A percentile compares a stretch with the other conserved stretches of the same genome.
phyloP scores from a whole-genome alignment of 2,329 filamentous ascomycete species.

The Podosphaera xanthii region DNA sequence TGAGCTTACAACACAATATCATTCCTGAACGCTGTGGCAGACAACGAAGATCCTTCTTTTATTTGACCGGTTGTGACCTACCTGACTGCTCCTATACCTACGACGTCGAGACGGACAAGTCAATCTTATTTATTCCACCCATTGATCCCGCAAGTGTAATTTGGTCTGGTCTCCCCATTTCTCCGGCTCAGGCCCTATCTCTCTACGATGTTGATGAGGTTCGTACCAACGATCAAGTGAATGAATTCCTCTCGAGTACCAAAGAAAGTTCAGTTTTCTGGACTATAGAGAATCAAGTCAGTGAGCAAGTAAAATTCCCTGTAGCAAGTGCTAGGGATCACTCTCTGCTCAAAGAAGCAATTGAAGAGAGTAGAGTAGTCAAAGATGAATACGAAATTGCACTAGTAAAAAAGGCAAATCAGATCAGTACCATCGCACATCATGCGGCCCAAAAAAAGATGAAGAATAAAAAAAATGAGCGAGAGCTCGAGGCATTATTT shows the following conservation, averaged over 20 bases:
- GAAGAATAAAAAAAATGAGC: constrained; percentile 47
- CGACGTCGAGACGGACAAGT: constrained; percentile 47
- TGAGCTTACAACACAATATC: neutral
- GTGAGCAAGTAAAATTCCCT: constrained; percentile 46
- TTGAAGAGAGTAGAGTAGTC: constrained; percentile 44
- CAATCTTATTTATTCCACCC: constrained; percentile 79
- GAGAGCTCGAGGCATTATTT: constrained; percentile 64
- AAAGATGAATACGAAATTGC: constrained; percentile 58
- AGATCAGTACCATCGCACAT: constrained; percentile 45
- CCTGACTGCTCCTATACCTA: constrained; percentile 66
- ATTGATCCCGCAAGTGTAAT: constrained; percentile 75
- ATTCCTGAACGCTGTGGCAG: constrained; percentile 21
- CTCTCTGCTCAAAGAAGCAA: constrained; percentile 30
- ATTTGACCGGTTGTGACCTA: constrained; percentile 64
- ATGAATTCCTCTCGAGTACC: constrained; percentile 31
- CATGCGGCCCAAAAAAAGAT: constrained; percentile 36
- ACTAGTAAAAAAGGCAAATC: constrained; percentile 49
- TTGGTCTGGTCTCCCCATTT: constrained; percentile 76
- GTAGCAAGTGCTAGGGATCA: constrained; percentile 43
- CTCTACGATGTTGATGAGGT: constrained; percentile 69
- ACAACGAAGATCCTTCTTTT: constrained; percentile 85
- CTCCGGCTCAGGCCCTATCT: constrained; percentile 46
- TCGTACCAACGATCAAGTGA: constrained; percentile 48
- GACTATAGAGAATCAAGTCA: constrained; percentile 59
- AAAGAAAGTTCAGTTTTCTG: constrained; percentile 33